These are phyloP conservation scores for Elasticomyces elasticus DNA, from an alignment of 495 filamentous ascomycete genomes.

Conservation along the genomic window DNA sequence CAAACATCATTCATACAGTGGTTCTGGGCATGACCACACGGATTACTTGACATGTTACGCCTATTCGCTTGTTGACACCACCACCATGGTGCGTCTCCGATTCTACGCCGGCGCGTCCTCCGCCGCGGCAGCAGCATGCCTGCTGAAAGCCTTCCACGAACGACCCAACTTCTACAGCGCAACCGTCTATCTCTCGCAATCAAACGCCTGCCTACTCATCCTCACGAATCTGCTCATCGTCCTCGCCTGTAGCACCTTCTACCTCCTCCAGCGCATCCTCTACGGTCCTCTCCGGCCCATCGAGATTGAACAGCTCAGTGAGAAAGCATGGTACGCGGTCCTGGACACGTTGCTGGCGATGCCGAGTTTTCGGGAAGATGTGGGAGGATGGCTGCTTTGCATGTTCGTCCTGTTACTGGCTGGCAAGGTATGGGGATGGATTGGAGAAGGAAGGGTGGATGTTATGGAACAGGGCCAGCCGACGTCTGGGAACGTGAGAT, in stretches of 20 bases:
- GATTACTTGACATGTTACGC: not conserved
- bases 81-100: constrained; percentile 15
- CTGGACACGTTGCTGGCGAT: constrained; percentile 95
- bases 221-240: constrained; percentile 79
- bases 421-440: constrained; percentile 97
- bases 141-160: constrained; percentile 85
- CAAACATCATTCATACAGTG: not conserved
- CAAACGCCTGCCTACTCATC: constrained; percentile 89
- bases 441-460: constrained; percentile 89
- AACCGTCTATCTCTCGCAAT: constrained; percentile 90
- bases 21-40: not conserved
- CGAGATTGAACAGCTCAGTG: constrained; percentile 93
- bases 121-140: constrained; percentile 67
- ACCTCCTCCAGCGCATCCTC: constrained; percentile 78
- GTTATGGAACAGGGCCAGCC: constrained; percentile 77
- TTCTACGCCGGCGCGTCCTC: constrained; percentile 41
- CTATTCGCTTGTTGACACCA: not conserved
- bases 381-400: constrained; percentile 84
- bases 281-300: constrained; percentile 86
- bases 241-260: constrained; percentile 58
- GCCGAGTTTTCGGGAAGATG: constrained; percentile 96
- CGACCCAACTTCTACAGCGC: constrained; percentile 95
- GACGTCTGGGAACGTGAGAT: constrained; percentile 68
- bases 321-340: constrained; percentile 94
- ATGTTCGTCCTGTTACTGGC: constrained; percentile 92